These are phyloP conservation scores for Nannochloropsis gaditana DNA, from an alignment of 108 stramenopile genomes.

Conservation along the genomic window DNA sequence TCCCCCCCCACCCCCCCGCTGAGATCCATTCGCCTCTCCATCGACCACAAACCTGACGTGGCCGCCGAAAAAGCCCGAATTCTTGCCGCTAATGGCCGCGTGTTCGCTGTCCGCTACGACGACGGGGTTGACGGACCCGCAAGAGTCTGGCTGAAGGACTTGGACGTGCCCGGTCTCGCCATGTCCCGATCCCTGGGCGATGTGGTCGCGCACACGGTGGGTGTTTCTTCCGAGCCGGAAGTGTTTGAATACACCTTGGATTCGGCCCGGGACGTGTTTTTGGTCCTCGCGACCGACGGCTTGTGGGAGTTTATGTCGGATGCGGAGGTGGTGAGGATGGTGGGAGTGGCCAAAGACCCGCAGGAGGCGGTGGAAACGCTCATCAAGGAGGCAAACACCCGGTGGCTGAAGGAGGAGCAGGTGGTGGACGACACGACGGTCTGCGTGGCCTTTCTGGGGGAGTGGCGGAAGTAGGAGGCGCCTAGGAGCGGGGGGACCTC, in stretches of 20 bases:
- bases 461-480: constrained; percentile 21
- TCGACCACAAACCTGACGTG: constrained; percentile 96
- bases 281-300: constrained; percentile 92
- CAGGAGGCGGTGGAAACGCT: constrained; percentile 78
- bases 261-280: constrained; percentile 68
- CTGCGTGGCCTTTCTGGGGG: constrained; percentile 78
- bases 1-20: not conserved
- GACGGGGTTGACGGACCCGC: constrained; percentile 98
- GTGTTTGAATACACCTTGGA: constrained; percentile 61
- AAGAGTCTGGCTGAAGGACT: constrained; percentile 95
- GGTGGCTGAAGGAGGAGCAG: constrained; percentile 93
- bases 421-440: constrained; percentile 98
- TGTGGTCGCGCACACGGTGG: constrained; percentile 90
- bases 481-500: too few relatives aligned
- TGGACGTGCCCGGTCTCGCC: constrained; percentile 97
- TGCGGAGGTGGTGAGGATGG: constrained; percentile 82
- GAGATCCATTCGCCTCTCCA: constrained; percentile 57
- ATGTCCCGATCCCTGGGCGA: constrained; percentile 96
- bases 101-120: constrained; percentile 96
- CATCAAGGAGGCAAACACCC: constrained; percentile 76
- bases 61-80: constrained; percentile 94
- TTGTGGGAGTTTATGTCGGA: constrained; percentile 92
- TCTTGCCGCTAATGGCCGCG: constrained; percentile 80
- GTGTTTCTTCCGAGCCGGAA: constrained; percentile 93
- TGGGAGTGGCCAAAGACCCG: constrained; percentile 68